Evolutionary conservation across 2,329 filamentous ascomycete genomes (phyloP).

Genomic region (Pyrenochaeta sp.): DNA sequence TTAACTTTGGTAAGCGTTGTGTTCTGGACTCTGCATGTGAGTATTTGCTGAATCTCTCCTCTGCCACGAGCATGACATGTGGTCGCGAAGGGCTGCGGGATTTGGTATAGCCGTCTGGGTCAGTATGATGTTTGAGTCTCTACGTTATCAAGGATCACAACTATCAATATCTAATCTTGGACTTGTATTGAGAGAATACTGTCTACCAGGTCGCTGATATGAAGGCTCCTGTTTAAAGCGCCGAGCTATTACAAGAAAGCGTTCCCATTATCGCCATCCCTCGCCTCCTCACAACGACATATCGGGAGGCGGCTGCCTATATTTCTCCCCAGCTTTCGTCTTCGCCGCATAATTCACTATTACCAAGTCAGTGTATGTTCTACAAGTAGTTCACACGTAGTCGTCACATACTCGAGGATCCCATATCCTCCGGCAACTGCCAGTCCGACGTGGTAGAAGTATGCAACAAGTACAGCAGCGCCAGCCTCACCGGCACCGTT

Average conservation of each 20-base stretch:
- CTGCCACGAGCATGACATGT: not conserved
- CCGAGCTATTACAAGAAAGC: not conserved
- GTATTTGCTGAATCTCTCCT: too few relatives aligned
- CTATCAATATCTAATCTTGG: not conserved
- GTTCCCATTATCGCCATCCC: not conserved
- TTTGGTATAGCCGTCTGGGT: not conserved
- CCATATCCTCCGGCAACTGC: slow-evolving; percentile 13
- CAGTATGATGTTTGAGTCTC: not conserved
- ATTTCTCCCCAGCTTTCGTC: slow-evolving; percentile 13
- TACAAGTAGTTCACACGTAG: not conserved
- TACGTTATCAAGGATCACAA: not conserved
- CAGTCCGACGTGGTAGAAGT: slow-evolving; percentile 5
- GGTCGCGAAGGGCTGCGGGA: not conserved
- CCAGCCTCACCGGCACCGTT: slow-evolving; percentile 15
- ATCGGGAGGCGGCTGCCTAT: not conserved
- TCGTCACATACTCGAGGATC: slow-evolving; percentile 1
- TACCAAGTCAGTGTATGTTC: not conserved
- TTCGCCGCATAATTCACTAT: slow-evolving; percentile 12
- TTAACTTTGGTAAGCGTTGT: not conserved
- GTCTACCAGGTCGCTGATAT: not conserved
- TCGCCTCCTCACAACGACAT: not conserved
- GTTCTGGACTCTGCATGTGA: not conserved
- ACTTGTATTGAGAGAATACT: not conserved
- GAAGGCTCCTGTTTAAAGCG: not conserved
- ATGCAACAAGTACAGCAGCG: slow-evolving; percentile 21